Conservation (phyloP, 345 rosid species). For the Populus simonii region DNA sequence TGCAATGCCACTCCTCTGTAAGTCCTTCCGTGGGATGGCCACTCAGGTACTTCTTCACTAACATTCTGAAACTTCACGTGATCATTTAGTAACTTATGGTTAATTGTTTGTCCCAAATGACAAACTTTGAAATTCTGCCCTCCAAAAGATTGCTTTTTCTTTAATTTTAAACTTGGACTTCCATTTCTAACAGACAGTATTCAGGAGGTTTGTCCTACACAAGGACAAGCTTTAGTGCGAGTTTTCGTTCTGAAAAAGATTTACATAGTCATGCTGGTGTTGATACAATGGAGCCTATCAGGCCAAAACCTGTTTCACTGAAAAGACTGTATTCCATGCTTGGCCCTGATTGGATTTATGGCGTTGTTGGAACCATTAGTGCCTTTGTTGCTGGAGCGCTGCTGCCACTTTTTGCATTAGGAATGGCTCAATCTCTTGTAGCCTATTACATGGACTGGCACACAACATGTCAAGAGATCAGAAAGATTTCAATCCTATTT, state of each 20-base stretch:
- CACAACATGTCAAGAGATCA: constrained; percentile 51
- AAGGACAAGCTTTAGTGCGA: constrained; percentile 50
- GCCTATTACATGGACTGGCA: constrained; percentile 70
- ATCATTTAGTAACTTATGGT: too few relatives aligned
- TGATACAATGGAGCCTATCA: constrained; percentile 39
- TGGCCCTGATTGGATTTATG: constrained; percentile 71
- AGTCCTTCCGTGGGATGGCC: constrained; percentile 25
- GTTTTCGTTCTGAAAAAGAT: constrained; percentile 73
- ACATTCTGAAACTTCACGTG: too few relatives aligned
- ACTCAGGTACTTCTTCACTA: constrained; percentile 44
- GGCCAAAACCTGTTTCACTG: constrained; percentile 37
- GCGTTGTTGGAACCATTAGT: constrained; percentile 51
- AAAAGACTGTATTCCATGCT: constrained; percentile 66
- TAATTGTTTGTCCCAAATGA: too few relatives aligned
- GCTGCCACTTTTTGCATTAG: constrained; percentile 86
- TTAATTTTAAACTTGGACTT: constrained; percentile 22
- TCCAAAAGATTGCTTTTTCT: too few relatives aligned
- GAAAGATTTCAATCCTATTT: constrained; percentile 57
- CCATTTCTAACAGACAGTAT: constrained; percentile 18
- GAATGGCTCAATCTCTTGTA: constrained; percentile 77
- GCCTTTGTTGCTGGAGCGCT: constrained; percentile 74
- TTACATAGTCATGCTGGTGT: constrained; percentile 37
- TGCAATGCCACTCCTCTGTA: constrained; percentile 47
- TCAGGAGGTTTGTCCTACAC: constrained; percentile 61
- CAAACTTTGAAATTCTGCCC: too few relatives aligned